These are phyloP conservation scores for Cercophora scortea DNA, from an alignment of 495 filamentous ascomycete species.

Conservation along the genomic window DNA sequence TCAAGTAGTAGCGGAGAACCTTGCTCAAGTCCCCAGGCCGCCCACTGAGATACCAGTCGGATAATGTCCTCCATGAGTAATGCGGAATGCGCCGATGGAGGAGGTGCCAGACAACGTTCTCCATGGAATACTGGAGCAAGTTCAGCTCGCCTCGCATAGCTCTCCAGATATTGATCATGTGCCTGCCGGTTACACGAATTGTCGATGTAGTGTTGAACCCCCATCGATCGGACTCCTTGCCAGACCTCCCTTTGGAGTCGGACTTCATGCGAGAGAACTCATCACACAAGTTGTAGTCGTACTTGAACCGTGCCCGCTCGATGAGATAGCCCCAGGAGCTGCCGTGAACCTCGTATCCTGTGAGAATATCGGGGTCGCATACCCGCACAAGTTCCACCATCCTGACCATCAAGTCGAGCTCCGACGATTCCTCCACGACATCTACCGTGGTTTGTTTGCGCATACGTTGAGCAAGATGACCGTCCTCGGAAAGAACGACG, in stretches of 20 bases:
- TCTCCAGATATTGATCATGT: constrained; percentile 96
- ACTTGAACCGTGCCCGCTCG: constrained; percentile 76
- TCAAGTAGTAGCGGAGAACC: constrained; percentile 69
- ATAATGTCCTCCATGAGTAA: constrained; percentile 70
- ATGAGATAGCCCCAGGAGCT: constrained; percentile 93
- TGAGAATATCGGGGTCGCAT: constrained; percentile 87
- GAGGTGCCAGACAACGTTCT: constrained; percentile 92
- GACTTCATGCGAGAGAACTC: constrained; percentile 85
- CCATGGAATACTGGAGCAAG: constrained; percentile 88
- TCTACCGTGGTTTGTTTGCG: constrained; percentile 43
- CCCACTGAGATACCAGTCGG: constrained; percentile 67
- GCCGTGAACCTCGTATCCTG: constrained; percentile 92
- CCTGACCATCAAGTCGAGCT: constrained; percentile 74
- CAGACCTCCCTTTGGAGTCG: constrained; percentile 71
- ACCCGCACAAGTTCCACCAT: constrained; percentile 80
- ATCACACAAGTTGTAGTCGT: constrained; percentile 82
- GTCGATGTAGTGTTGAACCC: constrained; percentile 86
- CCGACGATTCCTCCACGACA: constrained; percentile 65
- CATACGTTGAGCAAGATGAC: constrained; percentile 41
- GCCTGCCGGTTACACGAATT: constrained; percentile 80
- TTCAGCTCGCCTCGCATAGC: constrained; percentile 89
- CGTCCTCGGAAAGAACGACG: constrained; percentile 53
- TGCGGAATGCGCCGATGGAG: constrained; percentile 88
- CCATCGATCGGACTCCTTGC: constrained; percentile 82
- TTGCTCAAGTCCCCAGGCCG: constrained; percentile 63